Percentiles rank a stretch among this genome's conserved stretches.
Conservation (phyloP, 441 rosid species). For the Pelargonium citronellum region DNA sequence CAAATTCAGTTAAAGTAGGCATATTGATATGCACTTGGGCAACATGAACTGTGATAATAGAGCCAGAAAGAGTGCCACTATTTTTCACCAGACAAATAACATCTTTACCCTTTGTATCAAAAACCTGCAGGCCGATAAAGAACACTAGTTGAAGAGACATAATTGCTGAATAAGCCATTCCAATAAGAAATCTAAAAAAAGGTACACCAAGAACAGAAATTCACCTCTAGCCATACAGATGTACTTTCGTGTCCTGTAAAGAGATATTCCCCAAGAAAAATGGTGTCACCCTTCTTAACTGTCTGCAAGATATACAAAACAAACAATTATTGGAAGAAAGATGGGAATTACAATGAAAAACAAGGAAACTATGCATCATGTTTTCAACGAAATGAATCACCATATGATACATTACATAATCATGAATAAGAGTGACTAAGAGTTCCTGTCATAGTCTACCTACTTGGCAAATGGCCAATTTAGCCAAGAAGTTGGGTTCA, state of each 20-base stretch:
- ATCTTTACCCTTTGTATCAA: conserved; percentile 25
- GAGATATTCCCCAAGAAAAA: conserved; percentile 28
- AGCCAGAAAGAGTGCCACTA: conserved; percentile 24
- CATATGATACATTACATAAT: background rate
- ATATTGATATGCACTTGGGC: conserved; percentile 22
- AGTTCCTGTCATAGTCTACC: background rate
- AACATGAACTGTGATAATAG: conserved; percentile 22
- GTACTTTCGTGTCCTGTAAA: conserved; percentile 27
- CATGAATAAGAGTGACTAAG: background rate
- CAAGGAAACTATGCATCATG: background rate
- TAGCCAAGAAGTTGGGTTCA: background rate
- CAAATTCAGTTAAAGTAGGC: conserved; percentile 27
- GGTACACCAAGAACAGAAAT: background rate
- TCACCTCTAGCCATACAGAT: conserved; percentile 28
- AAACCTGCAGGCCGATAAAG: conserved; percentile 18
- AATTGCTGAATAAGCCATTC: background rate
- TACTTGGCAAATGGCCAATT: background rate
- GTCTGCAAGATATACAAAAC: conserved; percentile 16
- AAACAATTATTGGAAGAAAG: background rate
- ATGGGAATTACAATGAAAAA: no score
- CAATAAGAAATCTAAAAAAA: background rate
- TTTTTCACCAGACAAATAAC: conserved; percentile 24
- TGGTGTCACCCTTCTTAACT: conserved; percentile 25
- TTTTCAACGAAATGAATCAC: background rate
- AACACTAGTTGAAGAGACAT: background rate